Base-by-base conservation (phyloP, 148 eudicot genomes). In the Vaccinium darrowii region DNA sequence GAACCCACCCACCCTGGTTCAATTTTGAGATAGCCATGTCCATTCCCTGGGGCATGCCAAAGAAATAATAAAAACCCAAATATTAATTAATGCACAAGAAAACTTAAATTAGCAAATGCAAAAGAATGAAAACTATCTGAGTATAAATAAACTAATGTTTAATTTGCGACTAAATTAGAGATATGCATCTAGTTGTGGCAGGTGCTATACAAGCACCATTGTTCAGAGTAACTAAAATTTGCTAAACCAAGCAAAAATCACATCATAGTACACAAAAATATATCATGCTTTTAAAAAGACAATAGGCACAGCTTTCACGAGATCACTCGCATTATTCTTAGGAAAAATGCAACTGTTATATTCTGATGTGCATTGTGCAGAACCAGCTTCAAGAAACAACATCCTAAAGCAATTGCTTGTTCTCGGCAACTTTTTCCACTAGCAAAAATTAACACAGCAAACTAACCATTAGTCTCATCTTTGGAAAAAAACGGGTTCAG, bases 1-100 rank as follows among this genome's bases (percentile, higher is more conserved):
- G 99, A 81, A 96, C 98, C 99, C 99, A 96, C 54, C 93, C 97
- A 23, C 99, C 99, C 27, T 81, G 88, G 78, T 96, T 96, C 82
- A 96, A 88, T 86, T 96, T 96, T 14, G 94, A 87, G 87, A 96
- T 90, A 87, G 99, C 99, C 86, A 92, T 76, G 92, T 96, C 99
- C 93, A 96, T 89, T 69, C 97, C 99, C 98, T 96, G 86, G n/a
- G 53, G 86, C 65, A 86, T 0, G 79, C 63, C 13, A 85, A n/a
- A 69, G 7, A 80, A 14, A 15, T 12, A 39, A 15, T 80, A 57
- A 63, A 15, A 82, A 19, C 52, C 13, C 53, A 27, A 25, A 50
- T 49, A 65, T 50, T 18, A 69, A 15, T 30, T 27, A 51, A 82
- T 50, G 27, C 50, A 52, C 56, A 30, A 27, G 25, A 10, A 27